Base-by-base conservation (phyloP, 2,329 filamentous ascomycete genomes). In the Colletotrichum tabaci region DNA sequence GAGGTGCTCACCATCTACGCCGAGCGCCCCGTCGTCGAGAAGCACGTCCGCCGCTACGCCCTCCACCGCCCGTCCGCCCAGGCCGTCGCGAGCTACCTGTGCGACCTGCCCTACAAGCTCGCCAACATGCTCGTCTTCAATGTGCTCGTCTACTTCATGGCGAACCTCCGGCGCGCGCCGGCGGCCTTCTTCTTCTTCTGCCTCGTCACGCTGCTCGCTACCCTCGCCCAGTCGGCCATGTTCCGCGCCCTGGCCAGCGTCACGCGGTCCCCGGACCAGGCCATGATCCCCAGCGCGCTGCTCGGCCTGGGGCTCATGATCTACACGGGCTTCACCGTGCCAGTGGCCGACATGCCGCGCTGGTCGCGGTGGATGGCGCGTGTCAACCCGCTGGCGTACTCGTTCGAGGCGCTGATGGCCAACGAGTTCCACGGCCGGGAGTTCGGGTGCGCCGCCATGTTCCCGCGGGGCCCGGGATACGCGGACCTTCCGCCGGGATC, bases 351-450 rank as follows among this genome's bases (percentile, higher is more conserved):
- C 78, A 82, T 82, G 80, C 81, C 78, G 35, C 79, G 76, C 4
- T 83, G 81, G 81, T 76, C 82, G 74, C 74, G 90, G 53, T 92
- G 86, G 91, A 81, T 91, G 16, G 88, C 84, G 74, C 89, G 86
- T 57, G 77, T 88, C 71, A 87, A 88, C 66, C 86, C 86, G 0
- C 76, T 74, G 2, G 75, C 81, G 0, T 93, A 93, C 75, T 86
- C 88, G 0, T 93, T 92, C 74, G 92, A 94, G 78, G 88, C 88
- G 2, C 88, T 93, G 2, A 82, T 93, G 73, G 80, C 89, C 0
- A 94, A 93, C 74, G 92, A 94, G 75, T 86, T 87, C 86, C 73
- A 87, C 61, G 83, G 84, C 26, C 84, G 88, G 6, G 75, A 79
- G 4, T 69, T 64, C 21, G 52, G 35, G 7, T 69, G 66, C 30